Evolutionary conservation across 2,329 filamentous ascomycete genomes (phyloP).

Genomic region (Thielaviopsis populi): DNA sequence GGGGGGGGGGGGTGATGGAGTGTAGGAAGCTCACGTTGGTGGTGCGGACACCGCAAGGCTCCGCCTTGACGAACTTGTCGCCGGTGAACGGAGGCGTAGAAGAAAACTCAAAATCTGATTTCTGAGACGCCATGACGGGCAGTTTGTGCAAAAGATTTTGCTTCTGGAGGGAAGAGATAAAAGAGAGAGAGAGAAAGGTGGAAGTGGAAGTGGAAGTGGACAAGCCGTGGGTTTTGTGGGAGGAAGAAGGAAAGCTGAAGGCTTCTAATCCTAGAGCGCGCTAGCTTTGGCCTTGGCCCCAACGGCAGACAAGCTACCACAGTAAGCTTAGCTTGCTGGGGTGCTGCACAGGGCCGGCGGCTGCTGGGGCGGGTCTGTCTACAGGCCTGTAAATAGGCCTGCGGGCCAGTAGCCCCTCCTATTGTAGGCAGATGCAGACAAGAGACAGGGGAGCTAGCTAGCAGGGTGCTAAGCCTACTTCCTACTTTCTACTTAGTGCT

Average conservation of each 20-base stretch:
- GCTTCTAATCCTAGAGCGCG: not conserved
- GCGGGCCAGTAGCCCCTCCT: not conserved
- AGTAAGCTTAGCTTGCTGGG: not conserved
- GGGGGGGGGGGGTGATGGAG: constrained; percentile 19
- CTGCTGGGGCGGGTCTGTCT: not conserved
- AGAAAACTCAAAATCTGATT: constrained; percentile 30
- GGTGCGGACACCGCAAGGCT: constrained; percentile 40
- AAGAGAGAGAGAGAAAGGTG: constrained; percentile 1
- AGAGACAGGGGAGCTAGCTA: not conserved
- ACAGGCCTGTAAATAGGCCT: not conserved
- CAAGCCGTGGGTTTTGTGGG: constrained; percentile 12
- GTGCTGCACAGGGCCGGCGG: not conserved
- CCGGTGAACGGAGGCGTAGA: constrained; percentile 26
- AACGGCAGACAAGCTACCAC: not conserved
- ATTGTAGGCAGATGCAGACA: not conserved
- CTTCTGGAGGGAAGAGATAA: constrained; percentile 1
- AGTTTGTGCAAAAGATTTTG: constrained; percentile 1
- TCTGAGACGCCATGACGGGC: constrained; percentile 19
- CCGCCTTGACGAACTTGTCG: constrained; percentile 53
- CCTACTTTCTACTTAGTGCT: not conserved
- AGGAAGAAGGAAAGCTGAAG: not conserved
- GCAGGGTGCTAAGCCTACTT: not conserved
- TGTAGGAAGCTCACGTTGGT: constrained; percentile 27
- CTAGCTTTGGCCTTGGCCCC: not conserved
- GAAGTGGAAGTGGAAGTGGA: constrained; percentile 1